A percentile compares a stretch with the other conserved stretches of the same genome.
Evolutionary conservation across 108 stramenopile species (phyloP).

Genomic region (Cylindrotheca fusiformis): DNA sequence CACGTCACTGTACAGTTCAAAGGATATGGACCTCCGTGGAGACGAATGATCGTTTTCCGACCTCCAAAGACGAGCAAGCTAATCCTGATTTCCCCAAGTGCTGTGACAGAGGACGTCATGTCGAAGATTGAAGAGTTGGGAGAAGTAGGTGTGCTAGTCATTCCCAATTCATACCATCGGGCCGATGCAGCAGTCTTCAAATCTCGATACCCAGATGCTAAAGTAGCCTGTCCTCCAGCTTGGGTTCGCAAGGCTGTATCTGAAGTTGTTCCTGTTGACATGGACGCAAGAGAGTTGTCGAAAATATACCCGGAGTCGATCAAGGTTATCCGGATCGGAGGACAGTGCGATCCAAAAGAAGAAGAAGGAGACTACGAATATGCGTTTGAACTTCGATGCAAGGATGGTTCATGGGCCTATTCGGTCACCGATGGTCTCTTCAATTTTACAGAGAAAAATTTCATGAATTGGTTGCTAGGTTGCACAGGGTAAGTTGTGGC

Average conservation of each 20-base stretch:
- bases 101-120: background rate
- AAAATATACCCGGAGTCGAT: background rate
- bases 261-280: background rate
- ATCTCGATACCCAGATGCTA: background rate
- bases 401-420: background rate
- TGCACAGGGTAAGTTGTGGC: no score
- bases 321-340: background rate
- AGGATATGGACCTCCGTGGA: background rate
- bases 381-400: background rate
- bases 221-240: background rate
- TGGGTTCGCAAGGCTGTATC: background rate
- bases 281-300: background rate
- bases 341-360: background rate
- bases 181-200: background rate
- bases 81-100: background rate
- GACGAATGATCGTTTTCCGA: background rate
- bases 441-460: background rate
- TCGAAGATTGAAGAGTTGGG: background rate
- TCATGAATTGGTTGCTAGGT: background rate
- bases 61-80: background rate
- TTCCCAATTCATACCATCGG: background rate
- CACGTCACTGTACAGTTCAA: background rate
- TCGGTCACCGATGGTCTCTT: background rate
- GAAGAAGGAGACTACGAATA: background rate
- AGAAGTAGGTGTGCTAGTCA: background rate